These are phyloP conservation scores for Aureobasidium lini DNA, from an alignment of 2,329 filamentous ascomycete genomes.

Conservation along the genomic window DNA sequence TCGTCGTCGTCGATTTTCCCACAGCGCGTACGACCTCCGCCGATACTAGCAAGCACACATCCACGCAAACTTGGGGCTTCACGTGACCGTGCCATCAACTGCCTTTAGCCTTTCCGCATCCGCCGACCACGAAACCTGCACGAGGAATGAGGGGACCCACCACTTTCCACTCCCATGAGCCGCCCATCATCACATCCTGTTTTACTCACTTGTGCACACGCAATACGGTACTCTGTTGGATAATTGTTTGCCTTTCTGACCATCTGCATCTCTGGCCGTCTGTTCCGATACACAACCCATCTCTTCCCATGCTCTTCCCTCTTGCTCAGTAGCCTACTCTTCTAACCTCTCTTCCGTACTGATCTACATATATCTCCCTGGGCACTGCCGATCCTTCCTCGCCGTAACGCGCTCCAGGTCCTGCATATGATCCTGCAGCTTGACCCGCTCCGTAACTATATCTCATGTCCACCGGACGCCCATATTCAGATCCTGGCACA, in stretches of 20 bases:
- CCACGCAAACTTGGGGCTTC: neutral
- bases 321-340: conserved; percentile 2
- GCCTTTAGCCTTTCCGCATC: too few relatives aligned
- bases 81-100: neutral
- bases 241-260: neutral
- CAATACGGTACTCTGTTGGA: too few relatives aligned
- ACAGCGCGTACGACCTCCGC: neutral
- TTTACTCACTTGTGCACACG: neutral
- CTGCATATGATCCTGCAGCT: neutral
- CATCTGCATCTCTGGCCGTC: neutral
- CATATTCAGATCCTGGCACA: conserved; percentile 26
- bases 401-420: neutral
- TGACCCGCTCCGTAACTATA: conserved; percentile 9
- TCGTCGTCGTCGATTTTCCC: conserved; percentile 7
- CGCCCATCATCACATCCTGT: too few relatives aligned
- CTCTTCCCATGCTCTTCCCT: too few relatives aligned
- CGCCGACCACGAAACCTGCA: too few relatives aligned
- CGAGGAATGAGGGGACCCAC: neutral
- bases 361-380: conserved; percentile 34
- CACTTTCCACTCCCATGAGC: too few relatives aligned
- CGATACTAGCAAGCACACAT: neutral
- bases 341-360: conserved; percentile 27
- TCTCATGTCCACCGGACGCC: conserved; percentile 1
- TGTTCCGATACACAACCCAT: neutral
- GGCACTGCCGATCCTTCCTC: conserved; percentile 14